phyloP scores from a whole-genome alignment of 495 filamentous ascomycete species.

The Collariella sp. region DNA sequence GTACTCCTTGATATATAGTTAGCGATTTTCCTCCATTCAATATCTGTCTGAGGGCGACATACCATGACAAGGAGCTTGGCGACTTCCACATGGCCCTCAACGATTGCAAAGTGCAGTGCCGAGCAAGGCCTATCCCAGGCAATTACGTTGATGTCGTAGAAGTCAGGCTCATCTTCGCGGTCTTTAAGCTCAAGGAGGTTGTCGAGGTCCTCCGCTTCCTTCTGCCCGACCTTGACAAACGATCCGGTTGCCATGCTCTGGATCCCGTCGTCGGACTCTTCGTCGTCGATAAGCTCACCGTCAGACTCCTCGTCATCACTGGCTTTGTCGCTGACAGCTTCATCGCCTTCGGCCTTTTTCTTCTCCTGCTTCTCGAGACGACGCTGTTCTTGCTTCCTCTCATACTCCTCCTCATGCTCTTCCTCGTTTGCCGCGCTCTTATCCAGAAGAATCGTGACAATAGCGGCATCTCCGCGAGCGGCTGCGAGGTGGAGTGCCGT shows the following conservation, averaged over 20 bases:
- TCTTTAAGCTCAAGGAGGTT: constrained; percentile 39
- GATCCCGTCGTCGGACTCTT: constrained; percentile 35
- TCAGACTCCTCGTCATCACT: constrained; percentile 31
- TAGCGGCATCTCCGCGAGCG: constrained; percentile 54
- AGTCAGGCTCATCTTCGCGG: constrained; percentile 58
- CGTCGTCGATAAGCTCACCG: constrained; percentile 33
- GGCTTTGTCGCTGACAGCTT: too few relatives aligned
- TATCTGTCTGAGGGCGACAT: not conserved
- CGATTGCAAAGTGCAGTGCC: constrained; percentile 67
- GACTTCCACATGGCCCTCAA: constrained; percentile 56
- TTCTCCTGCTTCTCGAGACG: constrained; percentile 29
- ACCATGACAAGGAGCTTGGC: constrained; percentile 58
- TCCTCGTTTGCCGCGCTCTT: constrained; percentile 65
- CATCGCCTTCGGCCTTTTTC: constrained; percentile 1
- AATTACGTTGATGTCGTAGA: constrained; percentile 65
- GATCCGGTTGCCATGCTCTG: constrained; percentile 51
- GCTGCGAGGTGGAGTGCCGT: constrained; percentile 75
- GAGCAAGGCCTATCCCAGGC: constrained; percentile 68
- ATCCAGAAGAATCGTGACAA: constrained; percentile 57
- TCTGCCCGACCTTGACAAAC: constrained; percentile 54
- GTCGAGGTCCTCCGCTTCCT: constrained; percentile 26
- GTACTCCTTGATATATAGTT: constrained; percentile 37
- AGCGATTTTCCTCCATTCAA: not conserved
- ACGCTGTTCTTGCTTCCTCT: constrained; percentile 43
- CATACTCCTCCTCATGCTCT: constrained; percentile 52